Percentiles rank a stretch among this genome's conserved stretches.
phyloP scores from a whole-genome alignment of 2,329 filamentous ascomycete species.

The Colletotrichum endophyticum region DNA sequence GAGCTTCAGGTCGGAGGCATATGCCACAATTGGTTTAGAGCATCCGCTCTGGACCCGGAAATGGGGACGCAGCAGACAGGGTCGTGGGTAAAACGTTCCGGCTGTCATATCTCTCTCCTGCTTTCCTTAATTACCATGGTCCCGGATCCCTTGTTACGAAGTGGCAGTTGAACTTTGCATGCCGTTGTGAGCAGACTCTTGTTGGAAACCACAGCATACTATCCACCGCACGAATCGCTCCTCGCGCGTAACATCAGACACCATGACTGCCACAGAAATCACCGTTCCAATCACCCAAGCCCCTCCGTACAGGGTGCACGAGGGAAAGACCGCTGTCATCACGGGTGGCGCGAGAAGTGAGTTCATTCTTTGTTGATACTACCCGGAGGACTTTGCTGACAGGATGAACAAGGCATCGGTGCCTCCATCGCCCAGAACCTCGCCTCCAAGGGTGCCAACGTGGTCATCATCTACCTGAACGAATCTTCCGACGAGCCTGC shows the following conservation, averaged over 20 bases:
- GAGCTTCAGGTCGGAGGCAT: neutral
- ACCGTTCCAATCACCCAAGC: constrained; percentile 18
- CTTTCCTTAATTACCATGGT: constrained; percentile 7
- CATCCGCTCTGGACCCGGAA: neutral
- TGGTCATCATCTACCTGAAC: constrained; percentile 66
- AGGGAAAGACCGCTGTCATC: constrained; percentile 56
- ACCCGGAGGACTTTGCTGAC: neutral
- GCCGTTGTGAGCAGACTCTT: neutral
- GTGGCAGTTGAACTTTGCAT: neutral
- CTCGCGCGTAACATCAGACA: neutral
- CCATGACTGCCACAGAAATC: constrained; percentile 2
- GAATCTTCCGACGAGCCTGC: constrained; percentile 55
- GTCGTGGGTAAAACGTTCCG: neutral
- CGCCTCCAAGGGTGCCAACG: constrained; percentile 63
- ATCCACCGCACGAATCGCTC: neutral
- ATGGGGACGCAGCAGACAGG: neutral
- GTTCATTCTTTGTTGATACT: neutral
- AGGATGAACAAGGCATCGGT: constrained; percentile 57
- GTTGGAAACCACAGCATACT: neutral
- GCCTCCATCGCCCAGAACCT: constrained; percentile 62
- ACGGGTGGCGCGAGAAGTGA: constrained; percentile 57
- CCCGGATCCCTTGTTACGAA: neutral
- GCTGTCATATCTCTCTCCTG: neutral
- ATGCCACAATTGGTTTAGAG: neutral
- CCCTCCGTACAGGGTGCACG: constrained; percentile 27